Base-by-base conservation (phyloP, 1,139 yeast genomes). In the Zhuliangozyma parablackwelliae region DNA sequence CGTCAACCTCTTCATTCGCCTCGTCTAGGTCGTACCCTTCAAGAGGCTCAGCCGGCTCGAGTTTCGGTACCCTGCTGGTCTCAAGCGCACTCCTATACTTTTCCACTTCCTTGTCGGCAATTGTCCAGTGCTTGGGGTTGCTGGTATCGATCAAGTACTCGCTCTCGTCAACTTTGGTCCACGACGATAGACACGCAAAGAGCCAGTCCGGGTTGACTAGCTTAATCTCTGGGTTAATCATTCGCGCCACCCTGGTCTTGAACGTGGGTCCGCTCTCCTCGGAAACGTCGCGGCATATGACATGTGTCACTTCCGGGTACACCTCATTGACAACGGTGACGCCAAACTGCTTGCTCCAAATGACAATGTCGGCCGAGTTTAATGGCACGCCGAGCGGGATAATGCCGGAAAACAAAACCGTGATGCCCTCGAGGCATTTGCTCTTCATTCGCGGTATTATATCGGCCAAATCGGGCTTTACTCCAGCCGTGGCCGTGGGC, bases 151-250 rank as follows among this genome's bases (percentile, higher is more conserved):
- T 63, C 35, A 71, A 59, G 54, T 71, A 89, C 7, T 75, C 78
- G 3, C 57, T 65, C 49, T 85, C 95, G 25, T 82, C 79, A 0
- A 80, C 81, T 37, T 74, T 75, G 36, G 68, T 65, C 97, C 98
- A 92, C 13, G 72, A 62, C 11, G 89, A 80, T 46, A 92, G 69
- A 56, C 96, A 86, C 21, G 85, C 82, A 63, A 89, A 89, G 4
- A 92, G 61, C 98, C 98, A 92, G 53, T 85, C 94, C 2, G 95
- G 89, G 51, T 81, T 83, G n/a, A 92, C 96, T 26, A 92, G 75
- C 50, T 84, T 82, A 10, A 45, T 37, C 10, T 81, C 69, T 2
- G 84, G 83, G 34, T 80, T 61, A 32, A 79, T 62, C n/a, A 76
- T 65, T 50, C 73, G 78, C 0, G 89, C 90, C 12, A 81, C 66